Evolutionary conservation across 257 asterid genomes (phyloP).

Genomic region (Solanum sejunctum): DNA sequence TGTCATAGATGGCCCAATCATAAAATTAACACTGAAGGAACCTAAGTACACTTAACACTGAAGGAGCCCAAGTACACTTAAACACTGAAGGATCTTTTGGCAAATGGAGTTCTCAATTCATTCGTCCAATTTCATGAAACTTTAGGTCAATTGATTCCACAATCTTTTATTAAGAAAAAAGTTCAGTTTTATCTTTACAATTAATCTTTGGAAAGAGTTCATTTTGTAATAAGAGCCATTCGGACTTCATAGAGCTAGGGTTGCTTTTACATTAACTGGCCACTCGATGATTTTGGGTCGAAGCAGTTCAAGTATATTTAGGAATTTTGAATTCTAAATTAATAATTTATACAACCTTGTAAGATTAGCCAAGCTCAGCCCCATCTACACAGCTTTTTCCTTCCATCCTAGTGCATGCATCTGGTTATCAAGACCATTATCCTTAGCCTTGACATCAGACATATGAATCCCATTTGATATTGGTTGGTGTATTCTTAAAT

Average conservation of each 20-base stretch:
- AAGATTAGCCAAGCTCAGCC: not conserved
- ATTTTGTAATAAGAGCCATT: too few relatives aligned
- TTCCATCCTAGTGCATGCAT: not conserved
- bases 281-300: not conserved
- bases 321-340: not conserved
- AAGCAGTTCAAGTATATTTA: not conserved
- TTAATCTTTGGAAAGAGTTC: not conserved
- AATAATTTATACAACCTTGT: not conserved
- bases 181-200: too few relatives aligned
- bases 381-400: not conserved
- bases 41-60: not conserved
- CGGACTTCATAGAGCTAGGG: not conserved
- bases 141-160: too few relatives aligned
- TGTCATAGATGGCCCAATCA: not conserved
- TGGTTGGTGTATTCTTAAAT: not conserved
- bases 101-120: too few relatives aligned
- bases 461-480: not conserved
- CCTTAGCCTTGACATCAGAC: not conserved
- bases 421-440: not conserved
- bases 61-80: not conserved
- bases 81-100: too few relatives aligned
- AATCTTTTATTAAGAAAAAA: too few relatives aligned
- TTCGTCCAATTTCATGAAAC: not conserved
- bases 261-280: not conserved
- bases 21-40: too few relatives aligned